A percentile compares a stretch with the other conserved stretches of the same genome.
phyloP scores from a whole-genome alignment of 2,329 filamentous ascomycete species.

The Rachicladosporium sp. region DNA sequence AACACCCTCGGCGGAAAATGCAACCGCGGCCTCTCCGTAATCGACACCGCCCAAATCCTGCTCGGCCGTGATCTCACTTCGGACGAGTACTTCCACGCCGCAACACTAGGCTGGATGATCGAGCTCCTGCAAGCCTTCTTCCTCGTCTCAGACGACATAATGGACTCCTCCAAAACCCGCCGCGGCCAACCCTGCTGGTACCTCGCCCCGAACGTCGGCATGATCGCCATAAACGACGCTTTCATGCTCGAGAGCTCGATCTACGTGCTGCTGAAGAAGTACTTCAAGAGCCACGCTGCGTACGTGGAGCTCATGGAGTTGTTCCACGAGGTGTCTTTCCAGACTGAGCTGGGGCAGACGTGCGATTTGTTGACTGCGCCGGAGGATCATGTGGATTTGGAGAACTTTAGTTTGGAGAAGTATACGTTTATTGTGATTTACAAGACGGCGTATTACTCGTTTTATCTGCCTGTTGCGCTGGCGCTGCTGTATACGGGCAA shows the following conservation, averaged over 20 bases:
- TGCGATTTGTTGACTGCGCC: constrained; percentile 93
- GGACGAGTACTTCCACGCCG: constrained; percentile 78
- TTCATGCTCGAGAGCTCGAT: constrained; percentile 90
- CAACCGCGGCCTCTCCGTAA: constrained; percentile 96
- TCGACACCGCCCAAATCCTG: constrained; percentile 76
- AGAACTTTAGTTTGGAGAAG: constrained; percentile 92
- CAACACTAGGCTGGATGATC: constrained; percentile 90
- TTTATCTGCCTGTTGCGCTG: constrained; percentile 92
- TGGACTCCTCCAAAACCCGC: constrained; percentile 91
- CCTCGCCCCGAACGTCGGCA: constrained; percentile 73
- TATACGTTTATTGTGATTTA: constrained; percentile 98
- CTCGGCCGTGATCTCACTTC: constrained; percentile 58
- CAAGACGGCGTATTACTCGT: constrained; percentile 99
- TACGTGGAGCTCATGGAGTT: constrained; percentile 91
- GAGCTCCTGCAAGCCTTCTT: constrained; percentile 98
- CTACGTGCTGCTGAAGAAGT: constrained; percentile 84
- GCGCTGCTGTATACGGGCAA: constrained; percentile 75
- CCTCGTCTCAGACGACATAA: constrained; percentile 96
- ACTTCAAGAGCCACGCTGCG: constrained; percentile 74
- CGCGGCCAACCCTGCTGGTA: constrained; percentile 97
- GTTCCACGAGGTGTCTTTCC: constrained; percentile 87
- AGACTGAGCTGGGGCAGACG: constrained; percentile 90
- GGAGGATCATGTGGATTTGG: constrained; percentile 81
- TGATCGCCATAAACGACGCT: constrained; percentile 96
- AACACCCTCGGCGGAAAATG: constrained; percentile 94